Evolutionary conservation across 2,329 filamentous ascomycete genomes (phyloP), one percentile per base, ranked within the genome.

Genomic region (Clonostachys sp.): DNA sequence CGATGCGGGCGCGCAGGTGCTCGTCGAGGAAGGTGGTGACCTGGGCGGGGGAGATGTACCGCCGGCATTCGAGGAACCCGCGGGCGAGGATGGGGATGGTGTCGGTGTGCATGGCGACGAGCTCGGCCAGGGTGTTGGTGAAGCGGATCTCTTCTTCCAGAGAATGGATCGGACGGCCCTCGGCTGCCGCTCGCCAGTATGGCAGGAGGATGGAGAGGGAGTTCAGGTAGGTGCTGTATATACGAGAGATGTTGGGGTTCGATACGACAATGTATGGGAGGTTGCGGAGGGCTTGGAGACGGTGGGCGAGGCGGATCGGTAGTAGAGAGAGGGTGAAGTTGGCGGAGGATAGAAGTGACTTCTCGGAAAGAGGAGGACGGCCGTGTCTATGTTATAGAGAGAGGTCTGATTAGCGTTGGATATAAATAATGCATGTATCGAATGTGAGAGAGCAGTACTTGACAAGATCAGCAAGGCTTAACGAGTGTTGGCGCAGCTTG

Each of bases 241-340:
- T 99, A 59, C 87, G 86, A 24, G 86, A 88, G 56, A 99, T 91
- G 63, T 96, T 90, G 1, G 91, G 89, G 63, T 99, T 97, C n/a
- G 92, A 91, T 24, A 99, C 94, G 47, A 99, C 92, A 54, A 99
- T 97, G 67, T 92, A 99, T 0, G 94, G 94, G 9, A 99, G 81
- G 63, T 95, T 96, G 53, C 91, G 86, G 16, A 99, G 76, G 41
- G 91, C 90, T 65, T 96, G 89, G 54, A 99, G 95, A 48, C 94
- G 89, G 64, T 95, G 90, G 24, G 94, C 94, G 24, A 99, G 84
- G 36, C 94, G 89, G 44, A 94, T 88, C 13, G 94, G 94, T 10
- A 97, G 84, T 46, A 96, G 87, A 30, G 86, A 89, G 55, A 97
- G 86, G 12, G 94, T 95, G 71, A 97, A 97, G 72, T 96, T 96